Evolutionary conservation across 768 basidiomycete species (phyloP), one percentile per base, ranked within the genome.

Genomic region (Tephrocybe sp.): DNA sequence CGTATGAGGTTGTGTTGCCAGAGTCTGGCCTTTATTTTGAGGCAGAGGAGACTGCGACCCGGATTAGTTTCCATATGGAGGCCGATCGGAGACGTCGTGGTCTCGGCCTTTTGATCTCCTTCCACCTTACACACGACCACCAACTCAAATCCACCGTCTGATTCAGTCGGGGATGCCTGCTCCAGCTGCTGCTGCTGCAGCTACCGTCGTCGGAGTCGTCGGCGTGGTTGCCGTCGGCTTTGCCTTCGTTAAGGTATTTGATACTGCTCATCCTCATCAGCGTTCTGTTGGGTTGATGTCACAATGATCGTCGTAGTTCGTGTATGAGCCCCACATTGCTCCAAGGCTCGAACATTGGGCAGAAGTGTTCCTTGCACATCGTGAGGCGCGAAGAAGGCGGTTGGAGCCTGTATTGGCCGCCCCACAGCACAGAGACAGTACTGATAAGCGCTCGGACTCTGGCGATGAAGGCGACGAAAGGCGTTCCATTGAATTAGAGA

Each of bases 241-340:
- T 16, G 58, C 52, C 9, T 60, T 60, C 15, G 52, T 43, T 18
- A 50, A 58, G 59, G 59, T 60, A 33, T 10, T 15, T 21, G 8
- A 25, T 31, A 21, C 37, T 27, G n/a, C n/a, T n/a, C n/a, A 29
- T 42, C 36, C 43, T 22, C 24, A 37, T 33, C 45, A 16, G 5
- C 33, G 3, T 12, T 15, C 27, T 36, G n/a, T n/a, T n/a, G n/a
- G 40, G 30, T 36, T 36, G 15, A 29, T 25, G 7, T 48, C 23
- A 25, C n/a, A n/a, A n/a, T 25, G 23, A 21, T 38, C 49, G 45
- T 52, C 45, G 18, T 50, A 88, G 85, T 80, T 82, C 47, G 77
- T 88, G 23, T 86, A 84, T 49, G 83, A 84, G 53, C 84, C 84
- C 9, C 83, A 85, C 50, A 74, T 87, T 49, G 83, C 82, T 16